Percentiles rank a stretch among this genome's conserved stretches.
Conservation (phyloP, 148 eudicot species). For the Rhododendron henanense region DNA sequence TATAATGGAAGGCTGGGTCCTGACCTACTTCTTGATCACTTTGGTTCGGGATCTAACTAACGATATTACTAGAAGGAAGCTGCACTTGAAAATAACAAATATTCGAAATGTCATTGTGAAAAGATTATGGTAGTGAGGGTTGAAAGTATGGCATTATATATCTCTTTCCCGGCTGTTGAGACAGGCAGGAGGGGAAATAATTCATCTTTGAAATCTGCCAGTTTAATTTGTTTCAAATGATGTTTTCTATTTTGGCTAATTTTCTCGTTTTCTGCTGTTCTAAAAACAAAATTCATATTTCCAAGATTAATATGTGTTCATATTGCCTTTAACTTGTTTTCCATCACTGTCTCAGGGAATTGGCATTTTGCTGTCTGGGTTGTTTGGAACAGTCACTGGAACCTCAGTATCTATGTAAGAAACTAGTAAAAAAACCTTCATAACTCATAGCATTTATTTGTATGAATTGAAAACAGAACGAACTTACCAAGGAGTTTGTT, state of each 20-base stretch:
- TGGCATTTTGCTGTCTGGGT: slow-evolving; percentile 80
- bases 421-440: background rate
- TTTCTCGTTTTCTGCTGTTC: background rate
- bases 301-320: background rate
- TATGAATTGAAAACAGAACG: background rate
- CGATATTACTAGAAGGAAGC: background rate
- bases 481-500: background rate
- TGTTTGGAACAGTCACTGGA: slow-evolving; percentile 89
- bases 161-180: background rate
- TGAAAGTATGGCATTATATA: background rate
- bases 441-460: background rate
- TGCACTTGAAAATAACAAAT: background rate
- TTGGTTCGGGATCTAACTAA: background rate
- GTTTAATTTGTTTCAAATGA: background rate
- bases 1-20: background rate
- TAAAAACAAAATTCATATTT: background rate
- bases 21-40: background rate
- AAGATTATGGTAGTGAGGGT: background rate
- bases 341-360: slow-evolving; percentile 49
- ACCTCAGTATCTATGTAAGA: slow-evolving; percentile 90
- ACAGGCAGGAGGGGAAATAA: background rate
- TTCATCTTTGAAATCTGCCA: background rate
- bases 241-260: background rate
- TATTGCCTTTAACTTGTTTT: slow-evolving; percentile 1
- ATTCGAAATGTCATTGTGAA: background rate